Conservation (phyloP, 495 filamentous ascomycete genomes). For the Cladorrhinum samala region DNA sequence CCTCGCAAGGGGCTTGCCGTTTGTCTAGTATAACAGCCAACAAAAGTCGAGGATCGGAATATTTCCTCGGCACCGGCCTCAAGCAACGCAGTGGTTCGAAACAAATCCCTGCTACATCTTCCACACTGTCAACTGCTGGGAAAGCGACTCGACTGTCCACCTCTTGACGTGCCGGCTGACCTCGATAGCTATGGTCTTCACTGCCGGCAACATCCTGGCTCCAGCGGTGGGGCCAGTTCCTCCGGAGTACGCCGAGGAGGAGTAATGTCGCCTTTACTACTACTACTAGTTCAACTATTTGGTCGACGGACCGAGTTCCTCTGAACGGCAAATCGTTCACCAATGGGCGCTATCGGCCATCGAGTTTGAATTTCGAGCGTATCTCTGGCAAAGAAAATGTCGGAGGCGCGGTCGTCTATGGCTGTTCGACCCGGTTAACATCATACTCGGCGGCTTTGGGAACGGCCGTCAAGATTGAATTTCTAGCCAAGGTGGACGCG, state of each 20-base stretch:
- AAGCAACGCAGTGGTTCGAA: constrained; percentile 55
- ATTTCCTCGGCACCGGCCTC: constrained; percentile 53
- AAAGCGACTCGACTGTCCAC: constrained; percentile 36
- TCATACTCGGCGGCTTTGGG: constrained; percentile 48
- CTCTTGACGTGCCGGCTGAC: constrained; percentile 59
- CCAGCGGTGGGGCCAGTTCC: constrained; percentile 32
- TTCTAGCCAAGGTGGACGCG: constrained; percentile 52
- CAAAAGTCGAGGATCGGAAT: constrained; percentile 54
- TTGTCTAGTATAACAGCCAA: constrained; percentile 48
- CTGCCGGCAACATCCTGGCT: constrained; percentile 47
- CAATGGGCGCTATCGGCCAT: constrained; percentile 58
- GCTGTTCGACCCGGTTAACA: constrained; percentile 39
- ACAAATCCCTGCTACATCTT: constrained; percentile 59
- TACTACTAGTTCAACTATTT: constrained; percentile 46
- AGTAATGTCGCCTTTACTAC: constrained; percentile 62
- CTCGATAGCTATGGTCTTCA: constrained; percentile 52
- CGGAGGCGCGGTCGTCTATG: constrained; percentile 48
- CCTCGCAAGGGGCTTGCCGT: constrained; percentile 43
- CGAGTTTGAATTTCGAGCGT: constrained; percentile 59
- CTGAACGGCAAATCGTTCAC: constrained; percentile 36
- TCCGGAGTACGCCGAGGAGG: constrained; percentile 41
- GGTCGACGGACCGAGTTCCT: background rate
- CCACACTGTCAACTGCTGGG: constrained; percentile 63
- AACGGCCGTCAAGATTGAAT: constrained; percentile 55
- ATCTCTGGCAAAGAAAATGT: constrained; percentile 47